Evolutionary conservation across 2,329 filamentous ascomycete genomes (phyloP), one percentile per base, ranked within the genome.

Genomic region (Botrytis pseudocinerea): DNA sequence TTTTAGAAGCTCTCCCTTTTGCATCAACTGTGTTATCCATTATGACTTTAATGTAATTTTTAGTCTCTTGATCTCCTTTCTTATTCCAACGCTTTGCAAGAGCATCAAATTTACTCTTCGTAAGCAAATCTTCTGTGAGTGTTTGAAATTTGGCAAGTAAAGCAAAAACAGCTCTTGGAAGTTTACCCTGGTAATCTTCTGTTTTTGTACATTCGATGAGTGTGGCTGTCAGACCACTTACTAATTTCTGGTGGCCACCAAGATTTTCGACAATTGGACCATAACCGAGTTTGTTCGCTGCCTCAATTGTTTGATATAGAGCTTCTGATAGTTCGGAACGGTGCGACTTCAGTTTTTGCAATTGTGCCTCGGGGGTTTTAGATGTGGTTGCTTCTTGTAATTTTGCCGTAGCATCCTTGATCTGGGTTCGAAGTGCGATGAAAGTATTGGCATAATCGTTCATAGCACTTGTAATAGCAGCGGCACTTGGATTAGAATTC

Each of bases 101-200:
- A 71, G 87, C 89, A 73, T 89, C 87, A 72, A 94, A 87, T 78
- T 92, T 92, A 59, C 89, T 87, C 74, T 87, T 90, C 76, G 90
- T 87, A 60, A 90, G 82, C 51, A 89, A 80, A 62, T 85, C 85
- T 74, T 87, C 89, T 76, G 86, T 88, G 66, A 86, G 88, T 60
- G 90, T 85, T 73, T 90, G 91, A 51, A 81, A 80, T 69, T 87
- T 89, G 8, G 89, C 86, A 80, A 93, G 86, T 46, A 93, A 84
- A 69, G 87, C 83, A 28, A 90, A 83, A n/a, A 88, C 81, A 28
- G 86, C 85, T 76, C 87, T 87, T n/a, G 87, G 84, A 22, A 88
- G 80, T 75, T 85, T 84, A 10, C 87, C 85, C 42, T 84, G 84
- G 77, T 85, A 88, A 77, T 89, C 87, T 68, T 83, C 82, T 3